phyloP scores from a whole-genome alignment of 1,139 yeast species.

The Kazachstania sp. region DNA sequence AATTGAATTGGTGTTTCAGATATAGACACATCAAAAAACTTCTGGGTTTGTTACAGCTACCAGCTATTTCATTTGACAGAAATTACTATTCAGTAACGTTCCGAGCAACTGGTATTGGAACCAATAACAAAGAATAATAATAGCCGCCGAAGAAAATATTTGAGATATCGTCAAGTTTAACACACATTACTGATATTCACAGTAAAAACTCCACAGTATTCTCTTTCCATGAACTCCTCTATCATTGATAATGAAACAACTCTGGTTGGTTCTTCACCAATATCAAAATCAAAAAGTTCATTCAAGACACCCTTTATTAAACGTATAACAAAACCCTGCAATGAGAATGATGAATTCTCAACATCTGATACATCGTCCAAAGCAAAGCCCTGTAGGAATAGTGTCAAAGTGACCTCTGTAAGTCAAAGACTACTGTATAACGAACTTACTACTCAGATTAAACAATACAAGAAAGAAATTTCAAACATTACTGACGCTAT shows the following conservation, averaged over 20 bases:
- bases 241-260: background rate
- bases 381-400: background rate
- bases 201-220: background rate
- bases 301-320: slow-evolving; percentile 2
- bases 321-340: background rate
- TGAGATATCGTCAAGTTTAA: background rate
- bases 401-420: background rate
- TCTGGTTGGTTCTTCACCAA: background rate
- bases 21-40: too few species aligned
- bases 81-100: background rate
- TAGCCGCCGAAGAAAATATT: background rate
- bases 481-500: slow-evolving; percentile 33
- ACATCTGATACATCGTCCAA: background rate
- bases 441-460: background rate
- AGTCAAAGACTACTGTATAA: background rate
- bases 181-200: background rate
- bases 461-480: slow-evolving; percentile 15
- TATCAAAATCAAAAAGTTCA: background rate
- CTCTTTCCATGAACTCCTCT: background rate
- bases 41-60: too few species aligned
- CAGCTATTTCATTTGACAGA: too few species aligned
- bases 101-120: background rate
- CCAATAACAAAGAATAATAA: background rate
- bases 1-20: too few species aligned
- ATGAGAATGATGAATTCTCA: too few species aligned